Conservation (phyloP, 2,329 filamentous ascomycete genomes). For the Claviceps capensis region DNA sequence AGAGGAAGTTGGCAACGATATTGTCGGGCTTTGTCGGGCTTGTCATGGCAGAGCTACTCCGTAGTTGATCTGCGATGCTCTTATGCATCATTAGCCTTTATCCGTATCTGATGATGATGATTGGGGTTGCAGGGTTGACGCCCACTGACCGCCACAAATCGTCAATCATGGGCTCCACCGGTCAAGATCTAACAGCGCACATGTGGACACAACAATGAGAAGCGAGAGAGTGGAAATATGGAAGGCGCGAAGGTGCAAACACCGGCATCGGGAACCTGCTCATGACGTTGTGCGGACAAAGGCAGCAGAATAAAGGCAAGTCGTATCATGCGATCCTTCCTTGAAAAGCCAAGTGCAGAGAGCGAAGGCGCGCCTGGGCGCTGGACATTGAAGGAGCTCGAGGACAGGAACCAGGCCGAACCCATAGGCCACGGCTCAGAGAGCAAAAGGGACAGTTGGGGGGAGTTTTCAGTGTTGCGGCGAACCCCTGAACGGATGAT, state of each 20-base stretch:
- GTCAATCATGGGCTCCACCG: background rate
- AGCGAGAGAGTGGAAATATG: background rate
- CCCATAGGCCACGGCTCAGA: background rate
- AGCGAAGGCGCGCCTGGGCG: background rate
- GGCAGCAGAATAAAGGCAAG: background rate
- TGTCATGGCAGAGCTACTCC: background rate
- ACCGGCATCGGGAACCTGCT: too few species aligned
- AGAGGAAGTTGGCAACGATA: background rate
- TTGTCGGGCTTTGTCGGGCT: background rate
- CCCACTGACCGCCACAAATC: slow-evolving; percentile 1
- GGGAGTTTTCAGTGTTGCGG: background rate
- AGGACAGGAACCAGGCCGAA: background rate
- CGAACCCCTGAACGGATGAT: background rate
- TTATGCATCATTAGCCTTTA: too few species aligned
- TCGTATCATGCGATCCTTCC: background rate
- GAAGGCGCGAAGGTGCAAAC: background rate
- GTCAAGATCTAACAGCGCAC: background rate
- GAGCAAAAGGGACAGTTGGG: too few species aligned
- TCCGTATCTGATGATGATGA: background rate
- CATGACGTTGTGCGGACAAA: background rate
- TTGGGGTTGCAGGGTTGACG: background rate
- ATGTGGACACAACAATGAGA: background rate
- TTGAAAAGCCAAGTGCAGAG: background rate
- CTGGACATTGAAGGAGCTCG: background rate
- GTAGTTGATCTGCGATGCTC: background rate